A percentile compares a stretch with the other conserved stretches of the same genome.
phyloP scores from a whole-genome alignment of 352 stramenopile species.

The Phytophthora pini region DNA sequence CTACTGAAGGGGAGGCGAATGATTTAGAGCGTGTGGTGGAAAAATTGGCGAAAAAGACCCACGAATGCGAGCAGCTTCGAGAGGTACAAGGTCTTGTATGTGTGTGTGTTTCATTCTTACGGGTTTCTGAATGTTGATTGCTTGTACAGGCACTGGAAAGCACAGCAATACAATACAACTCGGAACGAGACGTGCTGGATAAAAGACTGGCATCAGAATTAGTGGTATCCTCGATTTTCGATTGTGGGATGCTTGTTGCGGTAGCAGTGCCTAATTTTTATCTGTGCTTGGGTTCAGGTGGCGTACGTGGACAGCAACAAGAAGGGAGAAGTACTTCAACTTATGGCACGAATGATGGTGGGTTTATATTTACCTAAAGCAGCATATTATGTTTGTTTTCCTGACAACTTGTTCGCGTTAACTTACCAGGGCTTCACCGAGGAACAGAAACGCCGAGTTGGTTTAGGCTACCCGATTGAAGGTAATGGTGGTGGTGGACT shows the following conservation, averaged over 20 bases:
- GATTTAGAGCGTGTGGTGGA: conserved; percentile 65
- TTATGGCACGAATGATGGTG: conserved; percentile 83
- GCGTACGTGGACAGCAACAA: conserved; percentile 77
- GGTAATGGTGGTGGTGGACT: conserved; percentile 70
- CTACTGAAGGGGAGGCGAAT: conserved; percentile 26
- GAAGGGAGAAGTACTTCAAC: conserved; percentile 71
- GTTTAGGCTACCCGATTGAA: conserved; percentile 54
- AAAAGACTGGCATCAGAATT: conserved; percentile 76
- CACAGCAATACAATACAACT: conserved; percentile 58
- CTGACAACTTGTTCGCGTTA: background rate
- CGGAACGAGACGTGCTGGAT: conserved; percentile 66
- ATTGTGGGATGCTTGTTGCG: background rate
- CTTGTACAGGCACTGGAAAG: conserved; percentile 60
- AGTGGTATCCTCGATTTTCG: conserved; percentile 41
- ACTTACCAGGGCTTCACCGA: conserved; percentile 59
- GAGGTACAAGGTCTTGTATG: conserved; percentile 44
- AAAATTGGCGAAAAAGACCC: conserved; percentile 63
- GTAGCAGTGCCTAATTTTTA: background rate
- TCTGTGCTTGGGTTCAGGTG: conserved; percentile 34
- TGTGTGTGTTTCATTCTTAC: background rate
- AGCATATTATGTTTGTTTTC: background rate
- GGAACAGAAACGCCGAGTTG: conserved; percentile 72
- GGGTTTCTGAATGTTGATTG: background rate
- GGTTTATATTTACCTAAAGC: background rate
- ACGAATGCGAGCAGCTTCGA: conserved; percentile 73